Conservation (phyloP, 1,139 yeast genomes). For the Suhomyces ambrosiae region DNA sequence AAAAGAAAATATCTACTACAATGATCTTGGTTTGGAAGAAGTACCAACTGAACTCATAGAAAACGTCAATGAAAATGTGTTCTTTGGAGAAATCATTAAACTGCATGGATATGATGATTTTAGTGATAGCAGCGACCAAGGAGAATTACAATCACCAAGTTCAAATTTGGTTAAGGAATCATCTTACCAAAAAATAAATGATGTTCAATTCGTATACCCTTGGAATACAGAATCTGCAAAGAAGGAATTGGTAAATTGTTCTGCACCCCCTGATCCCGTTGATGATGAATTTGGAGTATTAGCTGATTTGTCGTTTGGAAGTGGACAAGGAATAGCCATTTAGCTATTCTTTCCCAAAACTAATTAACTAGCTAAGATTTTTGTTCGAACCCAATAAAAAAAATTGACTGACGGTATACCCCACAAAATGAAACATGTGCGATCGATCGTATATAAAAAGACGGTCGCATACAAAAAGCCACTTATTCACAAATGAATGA, state of each 20-base stretch:
- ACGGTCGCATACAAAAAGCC: not conserved
- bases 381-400: too few species aligned
- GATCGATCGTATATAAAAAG: too few species aligned
- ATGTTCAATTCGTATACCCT: too few species aligned
- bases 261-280: not conserved
- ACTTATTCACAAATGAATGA: not conserved
- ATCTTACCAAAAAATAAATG: too few species aligned
- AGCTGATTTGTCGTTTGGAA: slow-evolving; percentile 21
- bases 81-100: not conserved
- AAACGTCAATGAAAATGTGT: not conserved
- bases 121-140: not conserved
- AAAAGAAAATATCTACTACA: slow-evolving; percentile 10
- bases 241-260: not conserved
- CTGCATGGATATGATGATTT: slow-evolving; percentile 1
- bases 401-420: too few species aligned
- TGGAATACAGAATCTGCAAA: slow-evolving; percentile 2
- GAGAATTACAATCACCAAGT: not conserved
- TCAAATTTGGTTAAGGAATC: too few species aligned
- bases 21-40: slow-evolving; percentile 1
- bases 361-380: too few species aligned
- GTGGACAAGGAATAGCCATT: slow-evolving; percentile 18
- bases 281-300: slow-evolving; percentile 10
- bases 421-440: too few species aligned
- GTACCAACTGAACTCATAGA: slow-evolving; percentile 3
- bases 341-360: not conserved